Conservation (phyloP, 176 grass and related monocot species). For the Hyparrhenia diplandra region DNA sequence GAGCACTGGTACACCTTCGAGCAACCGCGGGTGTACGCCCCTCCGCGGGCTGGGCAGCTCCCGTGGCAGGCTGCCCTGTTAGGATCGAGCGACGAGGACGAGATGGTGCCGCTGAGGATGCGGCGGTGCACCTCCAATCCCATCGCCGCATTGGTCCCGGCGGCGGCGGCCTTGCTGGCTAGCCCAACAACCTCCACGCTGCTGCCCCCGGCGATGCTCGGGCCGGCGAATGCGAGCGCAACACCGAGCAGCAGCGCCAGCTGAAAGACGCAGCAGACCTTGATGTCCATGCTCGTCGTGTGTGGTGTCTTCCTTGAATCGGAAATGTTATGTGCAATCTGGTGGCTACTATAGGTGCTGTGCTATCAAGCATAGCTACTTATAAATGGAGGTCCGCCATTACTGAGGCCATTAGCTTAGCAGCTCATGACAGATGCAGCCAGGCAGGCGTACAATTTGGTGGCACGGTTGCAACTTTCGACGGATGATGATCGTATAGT, state of each 20-base stretch:
- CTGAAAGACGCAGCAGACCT: not conserved
- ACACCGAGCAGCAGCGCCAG: slow-evolving; percentile 1
- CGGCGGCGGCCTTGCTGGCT: not conserved
- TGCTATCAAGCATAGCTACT: not conserved
- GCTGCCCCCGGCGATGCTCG: not conserved
- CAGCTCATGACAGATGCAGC: not conserved
- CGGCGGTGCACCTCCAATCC: slow-evolving; percentile 29
- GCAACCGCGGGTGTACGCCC: slow-evolving; percentile 29
- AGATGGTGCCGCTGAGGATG: not conserved
- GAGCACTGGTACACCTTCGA: not conserved
- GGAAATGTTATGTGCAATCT: not conserved
- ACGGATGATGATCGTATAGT: not conserved
- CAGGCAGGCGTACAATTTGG: not conserved
- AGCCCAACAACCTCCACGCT: not conserved
- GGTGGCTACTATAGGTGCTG: not conserved
- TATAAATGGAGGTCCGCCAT: not conserved
- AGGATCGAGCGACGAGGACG: not conserved
- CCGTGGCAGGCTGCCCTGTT: not conserved
- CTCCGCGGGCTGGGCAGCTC: not conserved
- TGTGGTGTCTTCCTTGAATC: not conserved
- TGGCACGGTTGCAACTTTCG: slow-evolving; percentile 9
- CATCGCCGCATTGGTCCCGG: not conserved
- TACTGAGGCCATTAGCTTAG: no score
- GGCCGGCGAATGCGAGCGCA: not conserved
- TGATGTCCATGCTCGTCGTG: slow-evolving; percentile 2